phyloP scores from a whole-genome alignment of 306 rosid species.

The Senna tora region DNA sequence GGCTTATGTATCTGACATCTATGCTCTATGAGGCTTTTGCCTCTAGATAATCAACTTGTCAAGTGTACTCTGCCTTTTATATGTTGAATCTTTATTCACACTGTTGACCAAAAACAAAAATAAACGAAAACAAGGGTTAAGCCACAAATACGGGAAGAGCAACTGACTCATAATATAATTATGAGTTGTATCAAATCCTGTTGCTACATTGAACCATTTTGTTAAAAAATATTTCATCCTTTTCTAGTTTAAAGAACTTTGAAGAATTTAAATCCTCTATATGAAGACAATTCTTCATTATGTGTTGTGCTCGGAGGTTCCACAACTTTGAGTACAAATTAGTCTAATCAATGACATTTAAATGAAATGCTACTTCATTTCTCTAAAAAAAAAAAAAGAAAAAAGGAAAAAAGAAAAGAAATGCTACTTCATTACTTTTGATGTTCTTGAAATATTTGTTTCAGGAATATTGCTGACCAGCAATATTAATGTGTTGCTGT shows the following conservation, averaged over 20 bases:
- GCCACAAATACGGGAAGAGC: background rate
- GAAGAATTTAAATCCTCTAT: background rate
- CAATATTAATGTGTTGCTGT: conserved; percentile 6
- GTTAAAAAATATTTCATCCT: background rate
- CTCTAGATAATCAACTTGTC: background rate
- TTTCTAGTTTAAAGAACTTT: background rate
- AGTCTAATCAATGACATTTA: conserved; percentile 9
- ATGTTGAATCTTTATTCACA: background rate
- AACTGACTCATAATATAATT: conserved; percentile 1
- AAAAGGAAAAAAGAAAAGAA: too few species aligned
- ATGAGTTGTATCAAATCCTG: conserved; percentile 4
- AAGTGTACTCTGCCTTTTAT: conserved; percentile 8
- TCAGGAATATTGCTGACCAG: conserved; percentile 3
- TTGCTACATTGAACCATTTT: background rate
- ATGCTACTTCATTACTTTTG: background rate
- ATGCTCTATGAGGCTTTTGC: conserved; percentile 17
- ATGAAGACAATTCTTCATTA: conserved; percentile 20
- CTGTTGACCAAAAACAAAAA: background rate
- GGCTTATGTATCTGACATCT: conserved; percentile 7
- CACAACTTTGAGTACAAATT: conserved; percentile 27
- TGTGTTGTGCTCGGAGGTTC: background rate
- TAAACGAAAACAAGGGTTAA: background rate
- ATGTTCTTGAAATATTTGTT: conserved; percentile 32
- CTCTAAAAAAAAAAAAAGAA: too few species aligned
- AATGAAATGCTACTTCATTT: background rate